Evolutionary conservation across 768 basidiomycete species (phyloP).

Genomic region (Auricularia auricula-judae): DNA sequence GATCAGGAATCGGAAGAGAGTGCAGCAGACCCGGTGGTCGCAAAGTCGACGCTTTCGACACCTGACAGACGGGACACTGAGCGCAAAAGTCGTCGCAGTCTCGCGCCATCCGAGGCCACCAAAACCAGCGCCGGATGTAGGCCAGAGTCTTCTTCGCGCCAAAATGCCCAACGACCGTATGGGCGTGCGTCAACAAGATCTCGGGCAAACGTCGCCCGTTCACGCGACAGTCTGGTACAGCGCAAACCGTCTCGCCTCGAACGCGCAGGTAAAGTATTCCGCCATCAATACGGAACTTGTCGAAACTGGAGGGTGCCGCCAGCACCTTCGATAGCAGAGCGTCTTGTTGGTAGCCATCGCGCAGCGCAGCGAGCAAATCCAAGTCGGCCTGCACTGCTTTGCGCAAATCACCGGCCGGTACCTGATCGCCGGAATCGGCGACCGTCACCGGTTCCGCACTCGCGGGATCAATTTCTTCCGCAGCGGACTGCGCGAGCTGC

Average conservation of each 20-base stretch:
- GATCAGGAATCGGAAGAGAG: conserved; percentile 5
- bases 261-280: background rate
- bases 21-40: conserved; percentile 2
- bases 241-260: conserved; percentile 10
- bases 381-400: background rate
- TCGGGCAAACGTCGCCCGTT: conserved; percentile 7
- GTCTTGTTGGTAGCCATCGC: background rate
- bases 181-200: background rate
- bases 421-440: no score
- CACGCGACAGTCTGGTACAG: conserved; percentile 8
- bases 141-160: conserved; percentile 12
- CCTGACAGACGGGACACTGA: conserved; percentile 16
- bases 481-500: background rate
- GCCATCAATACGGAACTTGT: background rate
- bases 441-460: background rate
- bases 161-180: background rate
- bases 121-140: conserved; percentile 10
- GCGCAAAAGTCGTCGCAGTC: conserved; percentile 17
- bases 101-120: conserved; percentile 15
- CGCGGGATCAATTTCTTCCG: background rate
- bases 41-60: conserved; percentile 4
- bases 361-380: background rate
- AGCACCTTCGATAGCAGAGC: background rate
- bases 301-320: background rate
- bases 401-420: no score